Percentiles rank a stretch among this genome's conserved stretches.
phyloP scores from a whole-genome alignment of 495 filamentous ascomycete genomes.

The Xylaria venustula region DNA sequence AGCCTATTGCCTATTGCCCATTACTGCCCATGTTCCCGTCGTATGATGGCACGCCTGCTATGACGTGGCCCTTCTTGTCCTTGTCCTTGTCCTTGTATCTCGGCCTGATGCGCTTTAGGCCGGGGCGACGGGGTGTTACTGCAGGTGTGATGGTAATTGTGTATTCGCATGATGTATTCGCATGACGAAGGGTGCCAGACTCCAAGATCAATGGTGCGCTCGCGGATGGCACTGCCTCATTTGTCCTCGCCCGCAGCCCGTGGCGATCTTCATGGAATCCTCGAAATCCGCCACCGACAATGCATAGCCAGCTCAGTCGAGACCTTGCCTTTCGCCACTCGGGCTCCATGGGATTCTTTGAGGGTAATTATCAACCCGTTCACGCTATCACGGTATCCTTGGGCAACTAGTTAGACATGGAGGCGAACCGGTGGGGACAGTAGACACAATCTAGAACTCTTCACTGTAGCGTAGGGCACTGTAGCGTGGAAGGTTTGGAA shows the following conservation, averaged over 20 bases:
- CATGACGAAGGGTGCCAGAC: too few species aligned
- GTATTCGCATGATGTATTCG: neutral
- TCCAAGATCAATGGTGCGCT: too few species aligned
- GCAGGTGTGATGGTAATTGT: neutral
- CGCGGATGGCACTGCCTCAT: too few species aligned
- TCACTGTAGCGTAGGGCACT: neutral
- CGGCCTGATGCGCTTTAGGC: neutral
- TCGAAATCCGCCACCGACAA: neutral
- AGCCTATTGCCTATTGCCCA: too few species aligned
- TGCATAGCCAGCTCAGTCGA: too few species aligned
- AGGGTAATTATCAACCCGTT: too few species aligned
- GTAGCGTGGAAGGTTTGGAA: too few species aligned
- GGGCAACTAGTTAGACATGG: neutral
- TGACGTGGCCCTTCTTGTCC: neutral
- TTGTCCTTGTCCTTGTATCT: too few species aligned
- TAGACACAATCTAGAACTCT: neutral
- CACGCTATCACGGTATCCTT: neutral
- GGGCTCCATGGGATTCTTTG: too few species aligned
- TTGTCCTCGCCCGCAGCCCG: neutral
- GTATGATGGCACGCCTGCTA: constrained; percentile 4
- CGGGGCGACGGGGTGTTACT: neutral
- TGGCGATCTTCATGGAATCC: too few species aligned
- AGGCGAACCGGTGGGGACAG: neutral
- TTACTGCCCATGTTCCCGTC: neutral
- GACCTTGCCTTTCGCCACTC: constrained; percentile 3